Evolutionary conservation across 2,329 filamentous ascomycete species (phyloP).

Genomic region (Aspergillus floridensis): DNA sequence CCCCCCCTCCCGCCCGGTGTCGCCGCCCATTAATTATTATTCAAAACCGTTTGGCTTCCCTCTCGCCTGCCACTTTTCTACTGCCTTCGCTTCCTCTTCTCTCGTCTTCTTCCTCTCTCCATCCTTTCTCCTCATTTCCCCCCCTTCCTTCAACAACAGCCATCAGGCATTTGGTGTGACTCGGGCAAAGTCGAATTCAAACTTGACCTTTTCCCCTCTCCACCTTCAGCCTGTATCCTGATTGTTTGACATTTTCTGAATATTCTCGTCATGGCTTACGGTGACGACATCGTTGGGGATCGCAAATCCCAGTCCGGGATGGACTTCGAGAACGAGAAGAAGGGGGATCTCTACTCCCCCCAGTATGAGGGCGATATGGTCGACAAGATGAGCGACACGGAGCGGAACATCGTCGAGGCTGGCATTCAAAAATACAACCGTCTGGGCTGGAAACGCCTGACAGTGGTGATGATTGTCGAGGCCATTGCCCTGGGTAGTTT

Average conservation of each 20-base stretch:
- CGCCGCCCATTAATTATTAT: background rate
- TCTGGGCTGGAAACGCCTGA: constrained; percentile 52
- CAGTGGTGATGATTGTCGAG: constrained; percentile 51
- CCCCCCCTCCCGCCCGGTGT: too few relatives aligned
- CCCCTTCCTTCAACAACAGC: background rate
- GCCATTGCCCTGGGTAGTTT: constrained; percentile 50
- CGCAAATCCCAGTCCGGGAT: constrained; percentile 11
- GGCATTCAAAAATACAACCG: constrained; percentile 23
- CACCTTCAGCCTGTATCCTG: background rate
- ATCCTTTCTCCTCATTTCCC: background rate
- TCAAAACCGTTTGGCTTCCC: constrained; percentile 1
- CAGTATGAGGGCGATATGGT: constrained; percentile 20
- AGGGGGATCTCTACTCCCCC: constrained; percentile 7
- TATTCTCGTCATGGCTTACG: constrained; percentile 7
- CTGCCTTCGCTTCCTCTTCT: constrained; percentile 2
- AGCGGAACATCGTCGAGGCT: constrained; percentile 21
- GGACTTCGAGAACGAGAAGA: constrained; percentile 7
- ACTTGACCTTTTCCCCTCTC: background rate
- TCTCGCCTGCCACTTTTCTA: background rate
- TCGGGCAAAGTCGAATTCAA: background rate
- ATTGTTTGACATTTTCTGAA: background rate
- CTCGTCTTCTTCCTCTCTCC: background rate
- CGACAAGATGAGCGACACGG: constrained; percentile 22
- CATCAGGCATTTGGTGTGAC: constrained; percentile 4
- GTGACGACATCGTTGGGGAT: constrained; percentile 17